phyloP scores from a whole-genome alignment of 129 eudicot genomes.

The Escallonia herrerae region DNA sequence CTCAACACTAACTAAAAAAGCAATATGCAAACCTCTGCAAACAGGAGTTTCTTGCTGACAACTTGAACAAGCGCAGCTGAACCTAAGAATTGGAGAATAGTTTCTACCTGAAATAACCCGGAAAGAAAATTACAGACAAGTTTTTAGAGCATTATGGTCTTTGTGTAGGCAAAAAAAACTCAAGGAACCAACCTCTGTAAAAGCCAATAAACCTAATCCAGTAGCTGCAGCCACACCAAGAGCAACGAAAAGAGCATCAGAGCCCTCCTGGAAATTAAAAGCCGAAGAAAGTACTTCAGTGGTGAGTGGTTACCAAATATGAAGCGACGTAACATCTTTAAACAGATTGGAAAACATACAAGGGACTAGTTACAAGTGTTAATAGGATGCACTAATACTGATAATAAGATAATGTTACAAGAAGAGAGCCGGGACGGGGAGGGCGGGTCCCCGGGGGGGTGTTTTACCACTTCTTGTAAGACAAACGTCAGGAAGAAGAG shows the following conservation, averaged over 20 bases:
- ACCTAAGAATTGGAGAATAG: constrained; percentile 76
- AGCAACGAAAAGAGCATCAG: constrained; percentile 45
- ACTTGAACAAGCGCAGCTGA: constrained; percentile 85
- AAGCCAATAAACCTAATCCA: constrained; percentile 73
- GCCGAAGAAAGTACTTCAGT: constrained; percentile 7
- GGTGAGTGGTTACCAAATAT: neutral
- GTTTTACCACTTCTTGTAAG: too few relatives aligned
- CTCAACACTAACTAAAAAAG: neutral
- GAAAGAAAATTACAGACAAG: neutral
- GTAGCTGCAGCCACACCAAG: constrained; percentile 78
- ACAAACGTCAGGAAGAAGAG: too few relatives aligned
- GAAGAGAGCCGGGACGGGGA: too few relatives aligned
- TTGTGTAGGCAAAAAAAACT: constrained; percentile 2
- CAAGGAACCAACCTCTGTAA: constrained; percentile 58
- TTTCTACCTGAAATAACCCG: constrained; percentile 60
- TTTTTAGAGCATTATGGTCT: neutral
- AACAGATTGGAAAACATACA: neutral
- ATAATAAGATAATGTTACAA: too few relatives aligned
- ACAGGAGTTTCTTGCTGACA: constrained; percentile 79
- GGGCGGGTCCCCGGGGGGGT: too few relatives aligned
- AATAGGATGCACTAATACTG: neutral
- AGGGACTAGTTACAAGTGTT: neutral
- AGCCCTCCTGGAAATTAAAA: constrained; percentile 53
- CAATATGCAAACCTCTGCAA: constrained; percentile 63
- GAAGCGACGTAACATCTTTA: neutral